Percentiles rank a stretch among this genome's conserved stretches.
phyloP scores from a whole-genome alignment of 345 rosid species.

The Laguncularia racemosa region DNA sequence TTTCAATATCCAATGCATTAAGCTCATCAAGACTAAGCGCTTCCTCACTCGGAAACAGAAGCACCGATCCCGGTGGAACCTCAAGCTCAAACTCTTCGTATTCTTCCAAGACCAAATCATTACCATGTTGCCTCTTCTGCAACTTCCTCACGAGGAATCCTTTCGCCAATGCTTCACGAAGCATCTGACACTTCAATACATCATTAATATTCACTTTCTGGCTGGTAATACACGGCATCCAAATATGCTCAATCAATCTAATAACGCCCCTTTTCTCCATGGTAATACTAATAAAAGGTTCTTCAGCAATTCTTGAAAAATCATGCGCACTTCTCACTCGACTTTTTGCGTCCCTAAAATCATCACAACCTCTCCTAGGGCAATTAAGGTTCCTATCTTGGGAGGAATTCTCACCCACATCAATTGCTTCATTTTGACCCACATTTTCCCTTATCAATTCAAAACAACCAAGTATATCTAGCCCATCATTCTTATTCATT shows the following conservation, averaged over 20 bases:
- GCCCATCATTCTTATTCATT: background rate
- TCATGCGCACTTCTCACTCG: background rate
- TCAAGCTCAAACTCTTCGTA: conserved; percentile 42
- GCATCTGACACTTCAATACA: conserved; percentile 30
- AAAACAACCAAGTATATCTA: background rate
- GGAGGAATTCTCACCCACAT: no score
- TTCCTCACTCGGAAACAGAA: conserved; percentile 55
- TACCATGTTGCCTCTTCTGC: conserved; percentile 12
- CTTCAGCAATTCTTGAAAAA: background rate
- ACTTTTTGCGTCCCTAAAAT: conserved; percentile 2
- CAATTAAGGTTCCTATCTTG: background rate
- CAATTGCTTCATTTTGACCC: no score
- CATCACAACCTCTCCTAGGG: background rate
- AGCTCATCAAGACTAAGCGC: conserved; percentile 42
- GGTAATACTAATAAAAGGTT: conserved; percentile 18
- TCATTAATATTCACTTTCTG: conserved; percentile 24
- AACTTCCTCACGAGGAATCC: conserved; percentile 58
- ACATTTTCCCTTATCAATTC: no score
- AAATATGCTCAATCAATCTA: conserved; percentile 15
- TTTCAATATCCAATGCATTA: conserved; percentile 27
- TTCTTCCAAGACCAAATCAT: conserved; percentile 29
- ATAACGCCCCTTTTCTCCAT: conserved; percentile 41
- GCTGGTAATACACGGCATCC: conserved; percentile 12
- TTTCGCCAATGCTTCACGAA: conserved; percentile 35
- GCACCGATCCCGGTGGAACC: conserved; percentile 55